Conservation (phyloP, 179 eudicot genomes). For the Beta lomatogona region DNA sequence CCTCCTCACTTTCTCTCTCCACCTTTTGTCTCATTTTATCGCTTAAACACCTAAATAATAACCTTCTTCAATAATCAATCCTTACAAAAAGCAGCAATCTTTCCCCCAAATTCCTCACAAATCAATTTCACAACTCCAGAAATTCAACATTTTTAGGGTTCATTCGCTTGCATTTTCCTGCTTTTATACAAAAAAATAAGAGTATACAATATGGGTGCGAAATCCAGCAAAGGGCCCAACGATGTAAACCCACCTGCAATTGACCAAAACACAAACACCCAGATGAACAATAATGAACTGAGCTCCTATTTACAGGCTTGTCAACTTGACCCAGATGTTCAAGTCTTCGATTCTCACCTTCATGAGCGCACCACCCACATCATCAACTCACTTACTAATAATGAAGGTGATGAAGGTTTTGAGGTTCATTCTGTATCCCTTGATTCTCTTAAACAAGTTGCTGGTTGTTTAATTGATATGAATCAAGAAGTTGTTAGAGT, state of each 20-base stretch:
- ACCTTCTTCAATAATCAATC: not conserved
- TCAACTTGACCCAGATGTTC: slow-evolving; percentile 40
- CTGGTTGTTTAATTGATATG: slow-evolving; percentile 51
- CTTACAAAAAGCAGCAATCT: not conserved
- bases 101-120: not conserved
- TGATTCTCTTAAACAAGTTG: slow-evolving; percentile 48
- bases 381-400: slow-evolving; percentile 31
- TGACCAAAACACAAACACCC: slow-evolving; percentile 24
- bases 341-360: slow-evolving; percentile 39
- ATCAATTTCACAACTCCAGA: slow-evolving; percentile 25
- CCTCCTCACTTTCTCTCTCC: not conserved
- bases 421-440: slow-evolving; percentile 53
- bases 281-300: slow-evolving; percentile 23
- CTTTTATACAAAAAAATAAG: not conserved
- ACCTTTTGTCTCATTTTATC: not conserved
- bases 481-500: slow-evolving; percentile 56
- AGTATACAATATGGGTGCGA: slow-evolving; percentile 30
- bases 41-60: not conserved
- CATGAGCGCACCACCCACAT: slow-evolving; percentile 36
- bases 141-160: slow-evolving; percentile 50
- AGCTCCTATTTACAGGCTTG: slow-evolving; percentile 41
- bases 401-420: slow-evolving; percentile 24
- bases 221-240: slow-evolving; percentile 31
- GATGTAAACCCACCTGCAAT: slow-evolving; percentile 12
- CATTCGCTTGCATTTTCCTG: not conserved